These are phyloP conservation scores for Termitomyces sp. DNA, from an alignment of 768 basidiomycete species.

Conservation along the genomic window DNA sequence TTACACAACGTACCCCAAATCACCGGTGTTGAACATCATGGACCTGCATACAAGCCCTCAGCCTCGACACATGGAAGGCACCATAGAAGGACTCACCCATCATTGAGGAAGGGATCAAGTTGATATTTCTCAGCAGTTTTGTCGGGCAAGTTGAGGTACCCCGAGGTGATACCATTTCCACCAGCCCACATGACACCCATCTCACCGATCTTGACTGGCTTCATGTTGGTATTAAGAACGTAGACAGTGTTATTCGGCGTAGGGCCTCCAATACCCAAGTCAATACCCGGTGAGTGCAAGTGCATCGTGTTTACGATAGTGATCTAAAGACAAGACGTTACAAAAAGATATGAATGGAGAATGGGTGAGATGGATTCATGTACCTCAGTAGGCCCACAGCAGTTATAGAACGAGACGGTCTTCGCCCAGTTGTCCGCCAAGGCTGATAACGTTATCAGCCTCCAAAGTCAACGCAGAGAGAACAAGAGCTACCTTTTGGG, in stretches of 20 bases:
- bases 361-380: background rate
- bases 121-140: conserved; percentile 48
- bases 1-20: conserved; percentile 37
- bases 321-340: conserved; percentile 24
- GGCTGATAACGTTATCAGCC: conserved; percentile 16
- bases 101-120: conserved; percentile 45
- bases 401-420: conserved; percentile 40
- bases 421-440: conserved; percentile 41
- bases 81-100: conserved; percentile 36
- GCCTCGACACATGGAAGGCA: background rate
- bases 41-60: conserved; percentile 15
- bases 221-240: conserved; percentile 33
- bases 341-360: background rate
- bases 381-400: conserved; percentile 56
- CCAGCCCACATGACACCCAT: conserved; percentile 55
- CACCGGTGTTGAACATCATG: conserved; percentile 63
- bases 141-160: conserved; percentile 52
- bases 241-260: conserved; percentile 46
- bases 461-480: background rate
- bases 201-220: conserved; percentile 33
- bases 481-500: conserved; percentile 35
- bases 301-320: conserved; percentile 54
- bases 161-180: conserved; percentile 50
- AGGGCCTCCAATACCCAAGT: conserved; percentile 44
- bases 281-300: conserved; percentile 33